phyloP scores from a whole-genome alignment of 2,329 filamentous ascomycete genomes.

The Alternaria atra region DNA sequence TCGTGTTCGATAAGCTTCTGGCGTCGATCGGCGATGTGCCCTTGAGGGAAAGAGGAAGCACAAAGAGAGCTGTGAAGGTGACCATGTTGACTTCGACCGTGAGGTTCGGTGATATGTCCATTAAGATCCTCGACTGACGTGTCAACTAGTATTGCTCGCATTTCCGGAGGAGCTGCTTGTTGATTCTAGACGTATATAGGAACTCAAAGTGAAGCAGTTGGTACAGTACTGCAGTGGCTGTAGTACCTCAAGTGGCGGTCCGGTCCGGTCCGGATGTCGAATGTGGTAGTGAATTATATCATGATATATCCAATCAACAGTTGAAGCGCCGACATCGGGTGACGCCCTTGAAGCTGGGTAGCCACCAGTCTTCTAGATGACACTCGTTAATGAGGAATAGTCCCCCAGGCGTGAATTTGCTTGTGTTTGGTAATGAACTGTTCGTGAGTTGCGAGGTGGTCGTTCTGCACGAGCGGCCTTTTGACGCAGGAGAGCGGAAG shows the following conservation, averaged over 20 bases:
- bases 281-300: neutral
- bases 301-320: neutral
- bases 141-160: neutral
- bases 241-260: neutral
- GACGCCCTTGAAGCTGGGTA: too few relatives aligned
- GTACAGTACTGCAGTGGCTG: neutral
- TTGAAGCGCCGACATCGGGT: neutral
- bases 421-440: too few relatives aligned
- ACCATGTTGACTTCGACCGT: neutral
- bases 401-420: too few relatives aligned
- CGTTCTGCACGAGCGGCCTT: too few relatives aligned
- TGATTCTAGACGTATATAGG: neutral
- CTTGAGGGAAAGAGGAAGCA: neutral
- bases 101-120: neutral
- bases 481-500: too few relatives aligned
- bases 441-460: too few relatives aligned
- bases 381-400: too few relatives aligned
- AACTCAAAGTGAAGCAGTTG: neutral
- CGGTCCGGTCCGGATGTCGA: neutral
- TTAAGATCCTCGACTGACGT: neutral
- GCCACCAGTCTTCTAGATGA: too few relatives aligned
- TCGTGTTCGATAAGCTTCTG: neutral
- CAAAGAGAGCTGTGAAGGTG: neutral
- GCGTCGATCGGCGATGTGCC: neutral
- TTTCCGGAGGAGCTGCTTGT: neutral